Percentiles rank a stretch among this genome's conserved stretches.
phyloP scores from a whole-genome alignment of 106 monocot genomes.

The Phalaenopsis equestris region DNA sequence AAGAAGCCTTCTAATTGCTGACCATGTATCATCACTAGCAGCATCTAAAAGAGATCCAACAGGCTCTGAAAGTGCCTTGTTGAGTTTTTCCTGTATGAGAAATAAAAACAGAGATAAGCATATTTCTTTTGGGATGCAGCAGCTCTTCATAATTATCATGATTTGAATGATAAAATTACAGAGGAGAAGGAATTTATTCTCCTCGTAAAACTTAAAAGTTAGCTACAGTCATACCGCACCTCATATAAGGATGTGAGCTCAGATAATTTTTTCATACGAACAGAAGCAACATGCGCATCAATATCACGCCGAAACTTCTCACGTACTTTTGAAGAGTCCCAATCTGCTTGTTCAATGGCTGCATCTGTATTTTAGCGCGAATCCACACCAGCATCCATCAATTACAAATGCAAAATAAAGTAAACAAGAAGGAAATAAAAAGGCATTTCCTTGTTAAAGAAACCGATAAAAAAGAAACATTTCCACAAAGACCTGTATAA shows the following conservation, averaged over 20 bases:
- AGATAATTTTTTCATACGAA: conserved; percentile 41
- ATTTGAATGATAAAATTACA: background rate
- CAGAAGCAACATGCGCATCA: conserved; percentile 60
- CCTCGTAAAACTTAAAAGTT: background rate
- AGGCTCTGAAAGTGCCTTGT: conserved; percentile 62
- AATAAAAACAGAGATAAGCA: background rate
- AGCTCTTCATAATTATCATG: background rate
- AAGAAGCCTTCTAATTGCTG: conserved; percentile 72
- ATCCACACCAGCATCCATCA: background rate
- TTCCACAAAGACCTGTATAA: background rate
- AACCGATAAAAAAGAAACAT: background rate
- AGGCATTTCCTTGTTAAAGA: background rate
- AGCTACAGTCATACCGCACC: background rate
- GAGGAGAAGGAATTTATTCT: background rate
- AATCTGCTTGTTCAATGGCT: conserved; percentile 59
- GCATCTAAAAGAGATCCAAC: conserved; percentile 83
- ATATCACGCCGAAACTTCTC: conserved; percentile 88
- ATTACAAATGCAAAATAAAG: background rate
- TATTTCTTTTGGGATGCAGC: background rate
- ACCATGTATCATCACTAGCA: conserved; percentile 74
- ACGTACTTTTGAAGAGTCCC: conserved; percentile 67
- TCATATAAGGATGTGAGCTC: background rate
- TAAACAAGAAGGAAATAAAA: background rate
- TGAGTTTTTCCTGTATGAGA: conserved; percentile 49
- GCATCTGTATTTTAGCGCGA: conserved; percentile 45